Conservation (phyloP, 768 basidiomycete genomes). For the Lentinula sp. region DNA sequence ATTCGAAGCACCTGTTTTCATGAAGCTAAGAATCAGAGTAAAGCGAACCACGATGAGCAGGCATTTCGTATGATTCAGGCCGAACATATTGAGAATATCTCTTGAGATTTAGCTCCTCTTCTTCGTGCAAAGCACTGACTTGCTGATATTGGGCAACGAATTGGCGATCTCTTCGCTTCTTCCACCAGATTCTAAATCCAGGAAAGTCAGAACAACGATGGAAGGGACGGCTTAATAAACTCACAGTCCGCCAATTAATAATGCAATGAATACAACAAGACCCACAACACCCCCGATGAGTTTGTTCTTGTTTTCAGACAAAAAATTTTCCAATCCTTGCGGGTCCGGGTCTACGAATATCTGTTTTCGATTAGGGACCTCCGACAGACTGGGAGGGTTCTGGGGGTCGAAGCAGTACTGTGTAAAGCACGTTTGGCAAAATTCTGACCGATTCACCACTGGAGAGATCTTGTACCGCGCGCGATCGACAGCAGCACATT, state of each 20-base stretch:
- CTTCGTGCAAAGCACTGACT: constrained; percentile 13
- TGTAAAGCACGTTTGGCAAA: constrained; percentile 22
- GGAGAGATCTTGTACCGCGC: constrained; percentile 19
- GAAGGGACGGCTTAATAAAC: constrained; percentile 11
- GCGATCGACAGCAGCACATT: constrained; percentile 34
- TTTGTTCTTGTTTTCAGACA: constrained; percentile 36
- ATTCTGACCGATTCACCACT: constrained; percentile 15
- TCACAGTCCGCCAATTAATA: constrained; percentile 32
- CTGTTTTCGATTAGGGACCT: constrained; percentile 31
- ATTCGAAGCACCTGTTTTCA: not conserved
- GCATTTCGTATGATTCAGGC: constrained; percentile 5
- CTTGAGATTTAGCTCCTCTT: constrained; percentile 5
- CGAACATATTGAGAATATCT: not conserved
- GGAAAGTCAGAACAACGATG: constrained; percentile 2
- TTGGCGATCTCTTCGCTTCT: constrained; percentile 15
- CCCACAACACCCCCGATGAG: constrained; percentile 44
- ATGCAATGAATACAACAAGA: constrained; percentile 32
- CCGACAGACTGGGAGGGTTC: constrained; percentile 11
- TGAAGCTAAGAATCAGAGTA: not conserved
- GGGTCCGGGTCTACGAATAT: constrained; percentile 52
- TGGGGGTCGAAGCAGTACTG: constrained; percentile 28
- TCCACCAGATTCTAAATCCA: constrained; percentile 17
- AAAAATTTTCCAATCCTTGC: constrained; percentile 37
- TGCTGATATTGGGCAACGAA: constrained; percentile 12
- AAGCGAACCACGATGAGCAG: not conserved